phyloP scores from a whole-genome alignment of 2,329 filamentous ascomycete species.

The Trichoderma sp. region DNA sequence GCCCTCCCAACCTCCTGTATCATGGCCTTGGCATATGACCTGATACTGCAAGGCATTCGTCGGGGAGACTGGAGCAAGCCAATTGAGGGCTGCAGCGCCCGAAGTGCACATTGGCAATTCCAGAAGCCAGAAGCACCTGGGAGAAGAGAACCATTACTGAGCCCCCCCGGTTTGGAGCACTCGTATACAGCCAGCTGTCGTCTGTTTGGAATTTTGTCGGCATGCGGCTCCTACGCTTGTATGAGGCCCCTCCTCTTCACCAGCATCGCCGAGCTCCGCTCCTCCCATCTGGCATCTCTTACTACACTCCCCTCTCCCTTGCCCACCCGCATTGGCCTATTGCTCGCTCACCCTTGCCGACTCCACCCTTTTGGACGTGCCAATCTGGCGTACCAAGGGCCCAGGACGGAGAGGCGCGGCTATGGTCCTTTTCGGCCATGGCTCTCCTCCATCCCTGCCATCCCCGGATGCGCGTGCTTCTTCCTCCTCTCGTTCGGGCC shows the following conservation, averaged over 20 bases:
- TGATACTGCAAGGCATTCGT: background rate
- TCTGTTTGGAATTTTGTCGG: constrained; percentile 1
- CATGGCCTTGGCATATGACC: constrained; percentile 4
- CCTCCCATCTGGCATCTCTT: constrained; percentile 15
- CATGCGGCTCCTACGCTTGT: constrained; percentile 4
- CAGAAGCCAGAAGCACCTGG: background rate
- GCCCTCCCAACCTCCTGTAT: constrained; percentile 3
- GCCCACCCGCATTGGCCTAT: background rate
- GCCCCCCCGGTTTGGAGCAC: background rate
- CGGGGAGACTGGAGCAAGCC: background rate
- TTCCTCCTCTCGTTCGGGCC: constrained; percentile 23
- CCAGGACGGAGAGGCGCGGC: constrained; percentile 7
- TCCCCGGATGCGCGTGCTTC: constrained; percentile 31
- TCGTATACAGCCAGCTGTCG: constrained; percentile 4
- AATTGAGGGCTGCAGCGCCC: background rate
- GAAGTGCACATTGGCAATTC: background rate
- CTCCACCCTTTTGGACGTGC: constrained; percentile 25
- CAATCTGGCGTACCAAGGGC: constrained; percentile 33
- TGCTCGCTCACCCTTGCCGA: constrained; percentile 24
- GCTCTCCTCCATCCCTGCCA: constrained; percentile 26
- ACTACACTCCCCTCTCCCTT: constrained; percentile 18
- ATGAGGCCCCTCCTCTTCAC: background rate
- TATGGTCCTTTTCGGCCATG: constrained; percentile 13
- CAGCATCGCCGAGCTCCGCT: constrained; percentile 26
- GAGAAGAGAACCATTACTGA: background rate